Conservation (phyloP, 2,329 filamentous ascomycete species). For the Aspergillus spinulosporus region DNA sequence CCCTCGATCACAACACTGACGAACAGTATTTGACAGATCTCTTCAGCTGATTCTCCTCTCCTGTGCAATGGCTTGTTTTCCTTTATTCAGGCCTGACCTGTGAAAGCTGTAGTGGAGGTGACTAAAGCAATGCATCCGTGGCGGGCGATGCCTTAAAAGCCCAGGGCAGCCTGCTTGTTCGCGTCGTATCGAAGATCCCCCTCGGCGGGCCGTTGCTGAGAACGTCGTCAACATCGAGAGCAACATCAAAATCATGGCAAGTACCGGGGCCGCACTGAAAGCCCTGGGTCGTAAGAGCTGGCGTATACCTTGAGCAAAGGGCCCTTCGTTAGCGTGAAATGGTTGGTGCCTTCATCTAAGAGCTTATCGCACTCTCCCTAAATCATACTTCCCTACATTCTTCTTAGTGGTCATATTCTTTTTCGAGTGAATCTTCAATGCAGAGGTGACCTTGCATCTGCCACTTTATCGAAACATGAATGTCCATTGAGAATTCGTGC, state of each 20-base stretch:
- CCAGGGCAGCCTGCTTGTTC: slow-evolving; percentile 3
- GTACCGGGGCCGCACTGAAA: not conserved
- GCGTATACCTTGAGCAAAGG: slow-evolving; percentile 27
- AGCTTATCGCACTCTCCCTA: slow-evolving; percentile 46
- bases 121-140: too few relatives aligned
- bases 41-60: slow-evolving; percentile 32
- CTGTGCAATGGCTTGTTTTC: slow-evolving; percentile 44
- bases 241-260: not conserved
- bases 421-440: slow-evolving; percentile 28
- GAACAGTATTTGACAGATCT: slow-evolving; percentile 57
- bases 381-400: slow-evolving; percentile 45
- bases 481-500: slow-evolving; percentile 52
- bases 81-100: too few relatives aligned
- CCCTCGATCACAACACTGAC: slow-evolving; percentile 61
- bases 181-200: too few relatives aligned
- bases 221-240: slow-evolving; percentile 23
- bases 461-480: slow-evolving; percentile 34
- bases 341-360: slow-evolving; percentile 54
- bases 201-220: slow-evolving; percentile 2
- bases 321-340: slow-evolving; percentile 53
- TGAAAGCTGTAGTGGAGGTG: too few relatives aligned
- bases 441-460: slow-evolving; percentile 28
- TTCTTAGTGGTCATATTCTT: slow-evolving; percentile 44
- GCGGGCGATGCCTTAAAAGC: too few relatives aligned
- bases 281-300: too few relatives aligned